Conservation (phyloP, 768 basidiomycete species). For the Stropharia rugosoannulata region DNA sequence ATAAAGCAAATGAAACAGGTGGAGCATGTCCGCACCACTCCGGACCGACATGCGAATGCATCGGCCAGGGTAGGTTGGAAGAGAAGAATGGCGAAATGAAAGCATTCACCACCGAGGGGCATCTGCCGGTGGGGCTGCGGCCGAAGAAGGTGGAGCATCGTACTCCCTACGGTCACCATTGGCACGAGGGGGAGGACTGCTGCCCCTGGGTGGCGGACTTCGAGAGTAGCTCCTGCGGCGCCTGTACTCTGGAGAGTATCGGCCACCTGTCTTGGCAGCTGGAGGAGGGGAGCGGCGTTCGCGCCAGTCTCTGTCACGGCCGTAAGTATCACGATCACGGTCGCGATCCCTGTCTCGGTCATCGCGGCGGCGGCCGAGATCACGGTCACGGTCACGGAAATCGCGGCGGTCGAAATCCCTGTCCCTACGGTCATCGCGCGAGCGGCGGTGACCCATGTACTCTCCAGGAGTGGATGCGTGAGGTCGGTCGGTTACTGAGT, state of each 20-base stretch:
- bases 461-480: slow-evolving; percentile 97
- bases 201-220: slow-evolving; percentile 78
- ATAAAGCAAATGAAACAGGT: slow-evolving; percentile 24
- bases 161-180: slow-evolving; percentile 36
- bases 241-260: slow-evolving; percentile 78
- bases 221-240: slow-evolving; percentile 76
- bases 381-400: slow-evolving; percentile 35
- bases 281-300: slow-evolving; percentile 78
- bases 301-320: slow-evolving; percentile 77
- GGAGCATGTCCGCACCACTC: slow-evolving; percentile 53
- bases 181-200: slow-evolving; percentile 43
- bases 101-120: slow-evolving; percentile 60
- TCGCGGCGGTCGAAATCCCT: slow-evolving; percentile 25
- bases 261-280: slow-evolving; percentile 42
- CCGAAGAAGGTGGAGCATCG: slow-evolving; percentile 29
- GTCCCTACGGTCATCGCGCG: slow-evolving; percentile 35
- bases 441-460: slow-evolving; percentile 91
- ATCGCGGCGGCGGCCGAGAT: slow-evolving; percentile 48
- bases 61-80: slow-evolving; percentile 17
- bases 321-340: slow-evolving; percentile 60
- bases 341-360: slow-evolving; percentile 55
- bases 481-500: slow-evolving; percentile 89
- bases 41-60: slow-evolving; percentile 18
- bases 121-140: slow-evolving; percentile 39
- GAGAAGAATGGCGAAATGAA: slow-evolving; percentile 10